Base-by-base conservation (phyloP, 495 filamentous ascomycete species). In the Evernia prunastri region DNA sequence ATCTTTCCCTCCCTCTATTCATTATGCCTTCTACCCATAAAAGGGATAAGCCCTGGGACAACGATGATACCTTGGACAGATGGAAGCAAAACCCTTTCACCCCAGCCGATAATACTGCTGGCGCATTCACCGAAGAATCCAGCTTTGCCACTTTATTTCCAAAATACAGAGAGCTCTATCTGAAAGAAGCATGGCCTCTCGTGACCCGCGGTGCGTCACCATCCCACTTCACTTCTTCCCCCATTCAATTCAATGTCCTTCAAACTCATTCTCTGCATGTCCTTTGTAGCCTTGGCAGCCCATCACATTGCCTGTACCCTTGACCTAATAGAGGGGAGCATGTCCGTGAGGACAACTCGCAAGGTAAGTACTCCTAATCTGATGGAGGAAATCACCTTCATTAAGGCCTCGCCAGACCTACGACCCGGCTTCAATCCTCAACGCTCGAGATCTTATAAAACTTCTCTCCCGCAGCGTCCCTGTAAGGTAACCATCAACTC, bases 31-130 rank as follows among this genome's bases (percentile, higher is more conserved):
- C 90, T 60, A 96, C 90, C 63, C 87, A 96, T 79, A 94, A 96
- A 64, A 87, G 83, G 64, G 91, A 96, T 8, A 98, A 98, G 74
- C 90, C 94, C 42, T 97, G 93, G 94, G 93, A 98, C 74, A 96
- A 91, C 57, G 91, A 94, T 63, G 94, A 96, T 70, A 64, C 62
- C 25, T 91, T 97, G 67, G 93, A 98, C 74, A 96, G 96, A 73
- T 98, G 93, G 93, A 94, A 92, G 83, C 84, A 90, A 66, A 63
- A 69, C 72, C 77, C 85, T 35, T 96, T 98, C 80, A 92, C 82
- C 23, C 80, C 89, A 57, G 86, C 87, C 67, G 90, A 99, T 74
- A 96, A 97, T 76, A 77, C 79, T 53, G 88, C 82, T 47, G 94
- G 95, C 60, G 86, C 87, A 42, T 96, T 99, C 78, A 82, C 85